phyloP scores from a whole-genome alignment of 345 rosid genomes.

The Atalantia buxifolia region DNA sequence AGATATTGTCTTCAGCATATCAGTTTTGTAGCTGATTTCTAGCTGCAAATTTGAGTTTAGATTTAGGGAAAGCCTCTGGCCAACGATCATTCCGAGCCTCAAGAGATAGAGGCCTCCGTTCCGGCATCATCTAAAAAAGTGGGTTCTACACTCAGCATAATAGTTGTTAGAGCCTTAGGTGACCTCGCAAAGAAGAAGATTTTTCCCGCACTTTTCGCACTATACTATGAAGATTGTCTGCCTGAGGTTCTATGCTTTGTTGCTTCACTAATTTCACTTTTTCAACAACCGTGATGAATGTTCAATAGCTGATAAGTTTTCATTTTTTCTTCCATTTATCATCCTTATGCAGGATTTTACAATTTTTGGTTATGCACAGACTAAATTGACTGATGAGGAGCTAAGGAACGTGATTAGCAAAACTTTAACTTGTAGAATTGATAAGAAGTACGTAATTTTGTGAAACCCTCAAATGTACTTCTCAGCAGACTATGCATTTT shows the following conservation, averaged over 20 bases:
- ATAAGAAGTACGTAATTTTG: constrained; percentile 48
- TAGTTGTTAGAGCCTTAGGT: constrained; percentile 92
- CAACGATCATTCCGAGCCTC: constrained; percentile 22
- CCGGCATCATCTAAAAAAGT: constrained; percentile 24
- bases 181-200: constrained; percentile 94
- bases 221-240: constrained; percentile 76
- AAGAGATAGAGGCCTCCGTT: constrained; percentile 19
- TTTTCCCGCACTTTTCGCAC: constrained; percentile 90
- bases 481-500: neutral
- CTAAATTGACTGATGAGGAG: too few species aligned
- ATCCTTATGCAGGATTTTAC: too few species aligned
- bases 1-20: too few species aligned
- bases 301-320: too few species aligned
- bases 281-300: neutral
- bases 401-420: too few species aligned
- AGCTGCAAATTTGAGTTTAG: constrained; percentile 18
- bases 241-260: constrained; percentile 44
- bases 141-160: constrained; percentile 65
- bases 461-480: neutral
- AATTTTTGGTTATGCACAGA: too few species aligned
- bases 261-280: neutral
- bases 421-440: constrained; percentile 85
- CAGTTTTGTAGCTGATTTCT: too few species aligned
- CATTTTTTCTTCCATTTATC: too few species aligned
- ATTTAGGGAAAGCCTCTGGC: constrained; percentile 42